Conservation (phyloP, 2,329 filamentous ascomycete species). For the Sodiomyces alkalinus region DNA sequence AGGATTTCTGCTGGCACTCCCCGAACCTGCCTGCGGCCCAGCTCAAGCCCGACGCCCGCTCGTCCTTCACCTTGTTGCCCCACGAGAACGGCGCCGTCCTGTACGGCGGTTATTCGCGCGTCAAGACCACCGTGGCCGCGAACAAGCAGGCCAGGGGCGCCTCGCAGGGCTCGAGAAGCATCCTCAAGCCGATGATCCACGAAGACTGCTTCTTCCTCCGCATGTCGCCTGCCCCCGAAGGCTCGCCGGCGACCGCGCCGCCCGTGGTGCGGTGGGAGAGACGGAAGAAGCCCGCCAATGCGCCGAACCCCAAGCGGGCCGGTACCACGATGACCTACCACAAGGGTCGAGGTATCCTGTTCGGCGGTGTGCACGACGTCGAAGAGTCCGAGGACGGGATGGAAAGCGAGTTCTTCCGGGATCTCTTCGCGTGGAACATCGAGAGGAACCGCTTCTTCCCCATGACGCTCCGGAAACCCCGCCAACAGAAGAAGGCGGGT, state of each 20-base stretch:
- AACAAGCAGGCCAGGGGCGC: conserved; percentile 50
- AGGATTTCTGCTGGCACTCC: conserved; percentile 71
- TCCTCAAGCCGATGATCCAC: conserved; percentile 76
- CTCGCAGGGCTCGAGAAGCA: conserved; percentile 48
- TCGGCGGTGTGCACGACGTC: conserved; percentile 88
- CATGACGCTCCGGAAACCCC: conserved; percentile 58
- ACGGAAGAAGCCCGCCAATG: conserved; percentile 81
- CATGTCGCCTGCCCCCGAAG: conserved; percentile 55
- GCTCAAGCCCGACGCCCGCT: conserved; percentile 78
- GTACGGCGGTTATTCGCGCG: conserved; percentile 85
- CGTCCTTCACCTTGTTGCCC: conserved; percentile 81
- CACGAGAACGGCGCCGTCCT: conserved; percentile 82
- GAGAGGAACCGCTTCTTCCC: conserved; percentile 93
- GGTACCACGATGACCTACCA: conserved; percentile 91
- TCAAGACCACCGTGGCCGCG: conserved; percentile 53
- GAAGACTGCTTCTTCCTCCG: conserved; percentile 91
- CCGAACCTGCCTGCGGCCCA: conserved; percentile 62
- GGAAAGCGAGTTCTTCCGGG: conserved; percentile 94
- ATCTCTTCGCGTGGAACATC: conserved; percentile 83
- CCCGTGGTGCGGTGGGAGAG: conserved; percentile 81
- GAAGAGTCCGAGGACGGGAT: conserved; percentile 88
- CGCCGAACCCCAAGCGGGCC: conserved; percentile 68
- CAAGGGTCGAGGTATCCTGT: conserved; percentile 81
- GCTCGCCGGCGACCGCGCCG: conserved; percentile 47
- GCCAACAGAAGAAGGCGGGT: conserved; percentile 48